Conservation (phyloP, 2,329 filamentous ascomycete species). For the Fusarium sublunatum region DNA sequence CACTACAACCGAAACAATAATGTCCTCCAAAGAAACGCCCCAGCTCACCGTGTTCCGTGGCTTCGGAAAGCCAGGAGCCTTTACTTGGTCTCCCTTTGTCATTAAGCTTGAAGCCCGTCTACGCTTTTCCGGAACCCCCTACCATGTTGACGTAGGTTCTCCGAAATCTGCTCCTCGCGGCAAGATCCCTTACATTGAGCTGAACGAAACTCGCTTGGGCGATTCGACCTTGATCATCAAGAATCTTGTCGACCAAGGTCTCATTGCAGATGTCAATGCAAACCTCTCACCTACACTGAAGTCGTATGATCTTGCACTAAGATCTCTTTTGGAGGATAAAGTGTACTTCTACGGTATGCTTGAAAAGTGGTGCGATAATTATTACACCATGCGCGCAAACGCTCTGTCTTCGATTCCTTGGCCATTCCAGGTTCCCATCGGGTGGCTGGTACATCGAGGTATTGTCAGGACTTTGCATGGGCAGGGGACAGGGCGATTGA, state of each 20-base stretch:
- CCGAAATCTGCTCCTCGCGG: conserved; percentile 61
- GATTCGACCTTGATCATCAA: conserved; percentile 68
- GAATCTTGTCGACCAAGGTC: conserved; percentile 53
- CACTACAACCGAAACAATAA: background rate
- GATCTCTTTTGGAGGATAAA: conserved; percentile 69
- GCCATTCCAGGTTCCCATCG: conserved; percentile 62
- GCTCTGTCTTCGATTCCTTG: conserved; percentile 63
- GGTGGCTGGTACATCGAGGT: conserved; percentile 60
- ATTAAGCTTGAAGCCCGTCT: conserved; percentile 71
- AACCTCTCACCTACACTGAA: conserved; percentile 52
- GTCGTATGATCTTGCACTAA: conserved; percentile 63
- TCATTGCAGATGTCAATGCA: conserved; percentile 61
- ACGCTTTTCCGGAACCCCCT: conserved; percentile 62
- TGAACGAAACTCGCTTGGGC: conserved; percentile 50
- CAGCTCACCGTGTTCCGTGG: conserved; percentile 61
- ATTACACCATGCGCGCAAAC: conserved; percentile 66
- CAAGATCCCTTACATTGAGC: conserved; percentile 69
- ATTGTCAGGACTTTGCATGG: conserved; percentile 60
- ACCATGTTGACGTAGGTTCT: conserved; percentile 59
- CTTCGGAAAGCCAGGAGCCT: conserved; percentile 51
- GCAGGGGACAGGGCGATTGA: conserved; percentile 66
- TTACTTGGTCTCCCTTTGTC: conserved; percentile 72
- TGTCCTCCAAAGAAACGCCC: background rate
- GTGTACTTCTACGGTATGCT: conserved; percentile 66
- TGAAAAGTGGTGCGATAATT: conserved; percentile 71